Percentiles rank a stretch among this genome's conserved stretches.
Evolutionary conservation across 2,329 filamentous ascomycete genomes (phyloP).

Genomic region (Fusarium sterilihyphosum): DNA sequence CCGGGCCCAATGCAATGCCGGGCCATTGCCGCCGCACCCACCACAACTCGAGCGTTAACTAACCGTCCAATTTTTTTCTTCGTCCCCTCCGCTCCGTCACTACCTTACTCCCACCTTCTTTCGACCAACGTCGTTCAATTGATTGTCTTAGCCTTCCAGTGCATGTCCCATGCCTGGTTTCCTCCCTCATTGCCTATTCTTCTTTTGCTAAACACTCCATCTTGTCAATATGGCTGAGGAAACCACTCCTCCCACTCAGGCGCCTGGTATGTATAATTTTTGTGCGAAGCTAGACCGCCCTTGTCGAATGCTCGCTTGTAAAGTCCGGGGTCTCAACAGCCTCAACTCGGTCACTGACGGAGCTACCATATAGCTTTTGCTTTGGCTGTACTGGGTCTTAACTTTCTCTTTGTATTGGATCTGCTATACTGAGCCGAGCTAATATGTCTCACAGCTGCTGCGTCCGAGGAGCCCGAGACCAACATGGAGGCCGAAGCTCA

Average conservation of each 20-base stretch:
- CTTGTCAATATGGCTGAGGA: conserved; percentile 48
- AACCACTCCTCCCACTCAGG: conserved; percentile 41
- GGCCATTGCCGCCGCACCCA: conserved; percentile 44
- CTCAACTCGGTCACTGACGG: conserved; percentile 9
- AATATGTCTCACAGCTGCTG: conserved; percentile 26
- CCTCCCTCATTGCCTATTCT: conserved; percentile 22
- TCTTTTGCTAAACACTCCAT: conserved; percentile 30
- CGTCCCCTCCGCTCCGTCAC: conserved; percentile 39
- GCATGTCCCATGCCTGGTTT: conserved; percentile 44
- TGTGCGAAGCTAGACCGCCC: conserved; percentile 33
- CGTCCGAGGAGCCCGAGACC: conserved; percentile 41
- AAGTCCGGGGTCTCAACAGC: conserved; percentile 19
- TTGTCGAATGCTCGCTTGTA: conserved; percentile 26
- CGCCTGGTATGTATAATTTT: conserved; percentile 40
- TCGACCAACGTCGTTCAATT: conserved; percentile 40
- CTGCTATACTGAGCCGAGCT: conserved; percentile 4
- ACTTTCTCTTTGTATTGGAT: background rate
- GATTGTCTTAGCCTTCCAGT: conserved; percentile 37
- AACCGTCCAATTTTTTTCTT: conserved; percentile 45
- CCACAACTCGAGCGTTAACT: conserved; percentile 17
- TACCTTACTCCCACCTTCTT: conserved; percentile 30
- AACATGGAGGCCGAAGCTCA: conserved; percentile 39
- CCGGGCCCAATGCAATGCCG: conserved; percentile 32
- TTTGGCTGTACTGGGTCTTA: background rate
- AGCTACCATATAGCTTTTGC: conserved; percentile 9